Conservation (phyloP, 2,329 filamentous ascomycete species). For the Geosmithia putterillii region DNA sequence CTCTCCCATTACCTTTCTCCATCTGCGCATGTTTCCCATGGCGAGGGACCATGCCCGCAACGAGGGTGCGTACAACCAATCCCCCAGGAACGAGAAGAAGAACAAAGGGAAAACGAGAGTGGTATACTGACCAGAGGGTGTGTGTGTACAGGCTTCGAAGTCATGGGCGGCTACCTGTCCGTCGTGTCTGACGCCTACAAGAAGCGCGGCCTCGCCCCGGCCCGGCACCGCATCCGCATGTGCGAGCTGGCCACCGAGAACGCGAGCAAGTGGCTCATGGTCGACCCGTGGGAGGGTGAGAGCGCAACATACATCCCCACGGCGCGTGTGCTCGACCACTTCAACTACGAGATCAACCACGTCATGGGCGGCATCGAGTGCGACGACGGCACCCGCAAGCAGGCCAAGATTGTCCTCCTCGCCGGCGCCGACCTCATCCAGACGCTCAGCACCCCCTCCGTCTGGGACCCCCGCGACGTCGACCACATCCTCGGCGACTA, state of each 20-base stretch:
- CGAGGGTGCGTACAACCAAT: slow-evolving; percentile 13
- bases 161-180: slow-evolving; percentile 60
- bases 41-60: slow-evolving; percentile 63
- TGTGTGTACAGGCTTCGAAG: slow-evolving; percentile 64
- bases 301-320: slow-evolving; percentile 76
- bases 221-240: slow-evolving; percentile 43
- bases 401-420: slow-evolving; percentile 60
- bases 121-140: slow-evolving; percentile 50
- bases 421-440: slow-evolving; percentile 62
- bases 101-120: neutral
- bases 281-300: slow-evolving; percentile 64
- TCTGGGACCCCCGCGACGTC: slow-evolving; percentile 73
- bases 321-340: slow-evolving; percentile 73
- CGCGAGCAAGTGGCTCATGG: slow-evolving; percentile 63
- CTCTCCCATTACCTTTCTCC: slow-evolving; percentile 63
- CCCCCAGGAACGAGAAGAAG: neutral
- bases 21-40: slow-evolving; percentile 83
- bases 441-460: slow-evolving; percentile 55
- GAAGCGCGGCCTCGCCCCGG: slow-evolving; percentile 27
- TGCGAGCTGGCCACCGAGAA: slow-evolving; percentile 69
- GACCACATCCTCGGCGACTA: slow-evolving; percentile 73
- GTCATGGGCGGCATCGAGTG: slow-evolving; percentile 63
- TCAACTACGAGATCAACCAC: slow-evolving; percentile 72
- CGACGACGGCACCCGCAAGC: slow-evolving; percentile 48
- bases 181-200: slow-evolving; percentile 21